phyloP scores from a whole-genome alignment of 208 protist genomes.

The Phytomonas sp. region DNA sequence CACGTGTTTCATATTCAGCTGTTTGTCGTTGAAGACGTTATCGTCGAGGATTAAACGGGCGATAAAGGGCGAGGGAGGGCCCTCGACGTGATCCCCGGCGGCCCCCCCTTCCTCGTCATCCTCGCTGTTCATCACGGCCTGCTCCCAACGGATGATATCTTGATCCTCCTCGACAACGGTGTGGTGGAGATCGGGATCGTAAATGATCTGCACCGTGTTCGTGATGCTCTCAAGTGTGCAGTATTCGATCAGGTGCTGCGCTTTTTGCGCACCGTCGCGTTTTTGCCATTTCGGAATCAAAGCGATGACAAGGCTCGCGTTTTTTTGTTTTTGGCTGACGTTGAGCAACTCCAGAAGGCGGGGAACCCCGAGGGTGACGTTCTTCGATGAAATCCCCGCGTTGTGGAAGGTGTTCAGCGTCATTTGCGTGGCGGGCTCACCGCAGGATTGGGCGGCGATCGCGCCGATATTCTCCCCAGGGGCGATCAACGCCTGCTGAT shows the following conservation, averaged over 20 bases:
- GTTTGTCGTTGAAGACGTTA: conserved; percentile 89
- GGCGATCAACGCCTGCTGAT: conserved; percentile 87
- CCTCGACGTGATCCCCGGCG: not conserved
- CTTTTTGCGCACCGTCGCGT: conserved; percentile 70
- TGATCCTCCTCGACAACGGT: conserved; percentile 94
- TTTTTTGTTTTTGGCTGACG: conserved; percentile 94
- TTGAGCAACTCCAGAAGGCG: conserved; percentile 99
- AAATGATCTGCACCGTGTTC: conserved; percentile 93
- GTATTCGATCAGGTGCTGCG: conserved; percentile 92
- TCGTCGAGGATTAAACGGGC: conserved; percentile 94
- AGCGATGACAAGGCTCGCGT: conserved; percentile 93
- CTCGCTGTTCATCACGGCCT: conserved; percentile 56
- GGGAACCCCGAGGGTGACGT: conserved; percentile 99
- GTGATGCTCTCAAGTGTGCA: conserved; percentile 92
- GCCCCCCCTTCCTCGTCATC: conserved; percentile 25
- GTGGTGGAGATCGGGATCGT: conserved; percentile 92
- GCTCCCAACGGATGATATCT: conserved; percentile 57
- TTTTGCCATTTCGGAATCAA: conserved; percentile 64
- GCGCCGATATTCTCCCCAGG: conserved; percentile 98
- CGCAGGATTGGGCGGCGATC: conserved; percentile 98
- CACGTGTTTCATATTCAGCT: conserved; percentile 90
- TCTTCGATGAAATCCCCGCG: conserved; percentile 99
- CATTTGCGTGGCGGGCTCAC: conserved; percentile 99
- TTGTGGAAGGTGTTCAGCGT: conserved; percentile 99
- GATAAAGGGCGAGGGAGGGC: conserved; percentile 89